Evolutionary conservation across 164 flowering plant species (phyloP), one percentile per base, ranked within the genome.

Genomic region (Nelumbo lutea): DNA sequence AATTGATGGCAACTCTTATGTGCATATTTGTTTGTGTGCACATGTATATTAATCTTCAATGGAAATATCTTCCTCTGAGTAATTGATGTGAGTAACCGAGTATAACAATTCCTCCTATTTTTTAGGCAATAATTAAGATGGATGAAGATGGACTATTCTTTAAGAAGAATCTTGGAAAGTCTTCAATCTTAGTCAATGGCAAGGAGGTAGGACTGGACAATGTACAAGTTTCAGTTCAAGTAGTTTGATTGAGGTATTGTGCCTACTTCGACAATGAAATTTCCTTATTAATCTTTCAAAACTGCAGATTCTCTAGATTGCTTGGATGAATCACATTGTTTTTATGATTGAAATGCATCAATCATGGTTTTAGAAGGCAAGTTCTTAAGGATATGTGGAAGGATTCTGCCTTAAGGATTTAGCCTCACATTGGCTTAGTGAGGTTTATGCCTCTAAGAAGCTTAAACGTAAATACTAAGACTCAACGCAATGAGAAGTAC

Each of bases 211-310:
- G 41, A 72, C 72, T 38, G 89, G 86, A 6, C 81, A 86, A 62
- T 72, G 78, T 66, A 50, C 72, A 13, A 51, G 42, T 72, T 90
- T 93, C 39, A 68, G 52, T 62, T 82, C 97, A 57, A 73, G 85
- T 63, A 85, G 87, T 80, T 76, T 93, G 79, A 75, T 93, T 72
- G 93, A 93, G 98, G 98, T 93, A 86, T 72, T 79, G n/a, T 39
- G 58, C 57, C 13, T 46, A 42, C 40, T 45, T 47, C 58, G 43
- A 10, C 14, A 13, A 4, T 59, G 50, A 38, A 65, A 14, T 2
- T 27, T 27, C 27, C 27, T 27, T 27, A 27, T 27, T 27, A 27
- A 27, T 27, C 27, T 27, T 27, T 27, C 27, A 27, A 27, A 27
- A 27, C 27, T 27, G 27, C 27, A 27, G 27, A 27, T 27, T 27